Evolutionary conservation across 805 yeast species (phyloP).

Genomic region (Brettanomyces naardenensis): DNA sequence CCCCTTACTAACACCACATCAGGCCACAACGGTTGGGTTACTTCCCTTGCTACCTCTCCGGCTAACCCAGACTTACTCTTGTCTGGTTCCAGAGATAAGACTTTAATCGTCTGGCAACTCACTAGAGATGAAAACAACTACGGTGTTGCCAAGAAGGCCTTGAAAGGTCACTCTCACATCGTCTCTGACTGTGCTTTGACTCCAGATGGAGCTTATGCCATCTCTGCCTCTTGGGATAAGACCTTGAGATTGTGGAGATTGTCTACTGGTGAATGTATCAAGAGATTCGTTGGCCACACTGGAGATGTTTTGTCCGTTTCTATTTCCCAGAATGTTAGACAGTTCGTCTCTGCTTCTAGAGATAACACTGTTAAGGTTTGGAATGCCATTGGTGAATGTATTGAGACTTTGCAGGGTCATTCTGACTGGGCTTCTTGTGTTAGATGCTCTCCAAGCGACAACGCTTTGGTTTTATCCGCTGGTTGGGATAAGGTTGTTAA

Average conservation of each 20-base stretch:
- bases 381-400: slow-evolving; percentile 98
- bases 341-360: slow-evolving; percentile 97
- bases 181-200: slow-evolving; percentile 97
- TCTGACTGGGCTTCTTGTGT: slow-evolving; percentile 98
- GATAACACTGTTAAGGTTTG: slow-evolving; percentile 98
- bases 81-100: slow-evolving; percentile 98
- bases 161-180: slow-evolving; percentile 98
- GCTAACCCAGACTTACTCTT: slow-evolving; percentile 96
- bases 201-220: slow-evolving; percentile 95
- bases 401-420: slow-evolving; percentile 92
- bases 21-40: slow-evolving; percentile 94
- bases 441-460: slow-evolving; percentile 85
- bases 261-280: slow-evolving; percentile 85
- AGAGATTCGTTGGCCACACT: slow-evolving; percentile 96
- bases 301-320: slow-evolving; percentile 97
- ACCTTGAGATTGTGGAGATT: slow-evolving; percentile 98
- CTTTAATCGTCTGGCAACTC: slow-evolving; percentile 96
- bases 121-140: slow-evolving; percentile 91
- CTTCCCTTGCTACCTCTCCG: slow-evolving; percentile 95
- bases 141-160: slow-evolving; percentile 97
- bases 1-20: slow-evolving; percentile 8
- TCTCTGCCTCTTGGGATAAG: slow-evolving; percentile 99
- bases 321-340: slow-evolving; percentile 93
- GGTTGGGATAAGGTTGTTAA: slow-evolving; percentile 98
- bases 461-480: slow-evolving; percentile 83